A percentile compares a stretch with the other conserved stretches of the same genome.
Evolutionary conservation across 2,329 filamentous ascomycete species (phyloP).

Genomic region (Acrodontium crateriforme): DNA sequence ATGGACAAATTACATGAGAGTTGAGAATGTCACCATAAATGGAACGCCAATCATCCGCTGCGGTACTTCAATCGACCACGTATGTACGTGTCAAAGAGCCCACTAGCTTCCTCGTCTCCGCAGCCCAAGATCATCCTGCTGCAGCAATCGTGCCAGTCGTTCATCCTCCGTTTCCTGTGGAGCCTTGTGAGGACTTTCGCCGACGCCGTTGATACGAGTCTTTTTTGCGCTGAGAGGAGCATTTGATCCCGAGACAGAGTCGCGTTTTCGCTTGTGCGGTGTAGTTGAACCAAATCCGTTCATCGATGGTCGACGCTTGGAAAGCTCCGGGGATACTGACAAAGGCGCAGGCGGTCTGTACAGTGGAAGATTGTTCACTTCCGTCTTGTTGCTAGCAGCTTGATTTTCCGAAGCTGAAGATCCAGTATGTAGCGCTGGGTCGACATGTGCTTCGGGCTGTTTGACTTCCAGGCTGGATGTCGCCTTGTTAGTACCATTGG

Average conservation of each 20-base stretch:
- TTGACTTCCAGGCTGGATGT: no score
- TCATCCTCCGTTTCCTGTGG: constrained; percentile 5
- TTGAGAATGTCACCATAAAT: no score
- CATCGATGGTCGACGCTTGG: constrained; percentile 6
- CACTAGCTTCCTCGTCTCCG: no score
- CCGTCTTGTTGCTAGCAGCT: constrained; percentile 1
- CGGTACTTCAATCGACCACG: no score
- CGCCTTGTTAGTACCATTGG: not conserved
- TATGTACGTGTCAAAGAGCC: no score
- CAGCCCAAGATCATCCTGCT: constrained; percentile 10
- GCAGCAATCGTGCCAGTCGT: constrained; percentile 8
- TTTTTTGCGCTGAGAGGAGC: constrained; percentile 6
- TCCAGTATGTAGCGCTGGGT: no score
- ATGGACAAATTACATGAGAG: no score
- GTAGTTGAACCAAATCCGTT: constrained; percentile 4
- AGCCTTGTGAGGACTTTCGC: constrained; percentile 1
- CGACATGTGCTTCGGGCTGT: no score
- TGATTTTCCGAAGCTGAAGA: no score
- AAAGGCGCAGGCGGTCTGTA: constrained; percentile 16
- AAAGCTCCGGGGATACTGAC: constrained; percentile 17
- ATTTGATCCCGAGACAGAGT: constrained; percentile 7
- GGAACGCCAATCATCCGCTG: no score
- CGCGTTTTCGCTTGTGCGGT: constrained; percentile 12
- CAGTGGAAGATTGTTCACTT: constrained; percentile 10
- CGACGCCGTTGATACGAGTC: constrained; percentile 1